phyloP scores from a whole-genome alignment of 1,284 basidiomycete genomes.

The Peniophora sp. region DNA sequence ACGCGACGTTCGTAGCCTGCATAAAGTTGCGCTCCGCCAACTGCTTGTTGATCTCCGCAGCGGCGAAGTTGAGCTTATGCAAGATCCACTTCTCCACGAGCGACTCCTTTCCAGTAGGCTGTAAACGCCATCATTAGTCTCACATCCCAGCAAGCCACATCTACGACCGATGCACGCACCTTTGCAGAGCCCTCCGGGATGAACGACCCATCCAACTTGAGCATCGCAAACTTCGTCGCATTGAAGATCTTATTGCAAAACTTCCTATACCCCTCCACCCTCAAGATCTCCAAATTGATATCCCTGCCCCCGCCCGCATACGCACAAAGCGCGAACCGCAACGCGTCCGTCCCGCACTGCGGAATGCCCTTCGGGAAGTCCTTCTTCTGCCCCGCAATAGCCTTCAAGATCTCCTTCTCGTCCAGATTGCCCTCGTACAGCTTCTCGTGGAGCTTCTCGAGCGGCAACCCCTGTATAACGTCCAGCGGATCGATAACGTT shows the following conservation, averaged over 20 bases:
- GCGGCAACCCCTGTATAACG: constrained; percentile 82
- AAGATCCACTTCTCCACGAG: constrained; percentile 95
- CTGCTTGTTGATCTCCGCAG: constrained; percentile 68
- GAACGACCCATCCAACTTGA: constrained; percentile 83
- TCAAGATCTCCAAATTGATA: constrained; percentile 92
- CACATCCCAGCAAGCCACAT: constrained; percentile 1
- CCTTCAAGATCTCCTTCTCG: constrained; percentile 89
- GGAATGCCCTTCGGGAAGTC: constrained; percentile 99
- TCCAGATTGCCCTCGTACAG: constrained; percentile 90
- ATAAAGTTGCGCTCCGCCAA: constrained; percentile 88
- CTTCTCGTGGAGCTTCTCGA: constrained; percentile 85
- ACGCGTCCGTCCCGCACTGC: constrained; percentile 95
- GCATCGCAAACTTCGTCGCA: constrained; percentile 97
- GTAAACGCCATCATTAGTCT: neutral
- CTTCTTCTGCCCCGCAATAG: constrained; percentile 95
- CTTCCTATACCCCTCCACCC: constrained; percentile 99
- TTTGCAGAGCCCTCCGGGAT: constrained; percentile 64
- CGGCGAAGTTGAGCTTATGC: constrained; percentile 86
- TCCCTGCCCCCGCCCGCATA: constrained; percentile 91
- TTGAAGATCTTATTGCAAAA: constrained; percentile 99
- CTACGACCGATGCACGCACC: constrained; percentile 43
- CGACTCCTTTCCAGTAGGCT: constrained; percentile 86
- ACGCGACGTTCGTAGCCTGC: constrained; percentile 75
- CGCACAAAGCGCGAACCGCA: constrained; percentile 92
- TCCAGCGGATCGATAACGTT: constrained; percentile 98